These are phyloP conservation scores for Dactylellina haptotyla DNA, from an alignment of 2,329 filamentous ascomycete species.

Conservation along the genomic window DNA sequence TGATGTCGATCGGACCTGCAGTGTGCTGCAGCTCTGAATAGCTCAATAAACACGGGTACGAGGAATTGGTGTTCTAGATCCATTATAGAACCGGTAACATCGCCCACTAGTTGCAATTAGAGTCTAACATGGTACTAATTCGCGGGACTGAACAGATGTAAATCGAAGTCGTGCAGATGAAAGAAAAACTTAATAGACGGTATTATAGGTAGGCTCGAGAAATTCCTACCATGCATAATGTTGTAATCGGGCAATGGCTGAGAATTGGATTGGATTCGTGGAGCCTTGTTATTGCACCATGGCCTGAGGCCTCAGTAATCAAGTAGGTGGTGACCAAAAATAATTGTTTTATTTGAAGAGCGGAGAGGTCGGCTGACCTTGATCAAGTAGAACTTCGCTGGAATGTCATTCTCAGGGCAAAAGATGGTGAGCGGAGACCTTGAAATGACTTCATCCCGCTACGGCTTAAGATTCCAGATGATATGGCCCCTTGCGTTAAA, in stretches of 20 bases:
- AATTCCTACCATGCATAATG: conserved; percentile 44
- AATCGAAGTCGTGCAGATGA: conserved; percentile 46
- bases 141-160: conserved; percentile 22
- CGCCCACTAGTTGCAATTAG: conserved; percentile 15
- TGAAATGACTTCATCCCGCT: conserved; percentile 45
- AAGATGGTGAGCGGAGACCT: conserved; percentile 2
- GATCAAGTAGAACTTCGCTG: conserved; percentile 18
- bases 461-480: conserved; percentile 12
- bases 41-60: conserved; percentile 19
- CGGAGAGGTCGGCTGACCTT: conserved; percentile 31
- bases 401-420: conserved; percentile 18
- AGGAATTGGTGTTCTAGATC: conserved; percentile 51
- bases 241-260: conserved; percentile 48
- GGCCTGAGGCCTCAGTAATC: conserved; percentile 8
- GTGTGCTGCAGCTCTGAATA: conserved; percentile 19
- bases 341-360: no score
- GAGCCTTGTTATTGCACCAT: conserved; percentile 49
- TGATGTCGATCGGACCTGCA: conserved; percentile 46
- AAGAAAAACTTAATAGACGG: conserved; percentile 33
- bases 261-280: conserved; percentile 43
- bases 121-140: conserved; percentile 16
- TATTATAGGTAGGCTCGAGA: conserved; percentile 36
- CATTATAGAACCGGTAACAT: conserved; percentile 32
- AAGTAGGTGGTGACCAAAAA: conserved; percentile 17
- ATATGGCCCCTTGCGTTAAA: conserved; percentile 31